These are phyloP conservation scores for Peniophora sp. DNA, from an alignment of 1,284 basidiomycete species.

Conservation along the genomic window DNA sequence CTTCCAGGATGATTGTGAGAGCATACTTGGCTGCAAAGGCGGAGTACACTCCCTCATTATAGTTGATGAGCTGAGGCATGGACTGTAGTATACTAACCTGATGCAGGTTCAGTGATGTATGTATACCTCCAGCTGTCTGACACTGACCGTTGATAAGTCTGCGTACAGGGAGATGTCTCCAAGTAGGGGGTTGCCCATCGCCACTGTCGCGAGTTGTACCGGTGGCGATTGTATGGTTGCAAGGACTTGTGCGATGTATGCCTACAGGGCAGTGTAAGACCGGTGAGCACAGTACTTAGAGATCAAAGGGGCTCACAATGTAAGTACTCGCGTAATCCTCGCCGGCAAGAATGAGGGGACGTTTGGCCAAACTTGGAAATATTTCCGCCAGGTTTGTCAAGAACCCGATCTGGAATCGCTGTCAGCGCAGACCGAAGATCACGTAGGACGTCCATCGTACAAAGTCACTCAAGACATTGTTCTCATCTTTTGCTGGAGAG, in stretches of 20 bases:
- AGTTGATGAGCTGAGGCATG: slow-evolving; percentile 66
- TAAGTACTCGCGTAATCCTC: slow-evolving; percentile 65
- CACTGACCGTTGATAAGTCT: slow-evolving; percentile 44
- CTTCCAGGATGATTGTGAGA: not conserved
- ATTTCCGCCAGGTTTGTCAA: slow-evolving; percentile 57
- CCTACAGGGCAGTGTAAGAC: slow-evolving; percentile 26
- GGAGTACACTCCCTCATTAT: slow-evolving; percentile 53
- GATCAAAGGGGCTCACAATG: slow-evolving; percentile 33
- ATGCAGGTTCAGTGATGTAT: not conserved
- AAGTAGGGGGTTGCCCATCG: slow-evolving; percentile 62
- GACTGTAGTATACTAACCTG: slow-evolving; percentile 56
- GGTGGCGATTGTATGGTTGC: slow-evolving; percentile 56
- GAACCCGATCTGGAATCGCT: slow-evolving; percentile 48
- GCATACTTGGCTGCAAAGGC: slow-evolving; percentile 62
- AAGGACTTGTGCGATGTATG: slow-evolving; percentile 67
- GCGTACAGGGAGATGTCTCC: slow-evolving; percentile 39
- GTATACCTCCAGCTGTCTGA: too few relatives aligned
- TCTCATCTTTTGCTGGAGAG: slow-evolving; percentile 47
- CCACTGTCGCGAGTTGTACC: slow-evolving; percentile 57
- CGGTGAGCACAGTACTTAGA: not conserved
- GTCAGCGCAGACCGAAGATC: not conserved
- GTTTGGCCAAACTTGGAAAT: slow-evolving; percentile 51
- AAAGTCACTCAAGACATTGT: slow-evolving; percentile 64
- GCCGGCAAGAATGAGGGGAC: slow-evolving; percentile 55
- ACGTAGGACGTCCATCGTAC: slow-evolving; percentile 29